Base-by-base conservation (phyloP, 805 yeast genomes). In the Saturnispora serradocipensis region DNA sequence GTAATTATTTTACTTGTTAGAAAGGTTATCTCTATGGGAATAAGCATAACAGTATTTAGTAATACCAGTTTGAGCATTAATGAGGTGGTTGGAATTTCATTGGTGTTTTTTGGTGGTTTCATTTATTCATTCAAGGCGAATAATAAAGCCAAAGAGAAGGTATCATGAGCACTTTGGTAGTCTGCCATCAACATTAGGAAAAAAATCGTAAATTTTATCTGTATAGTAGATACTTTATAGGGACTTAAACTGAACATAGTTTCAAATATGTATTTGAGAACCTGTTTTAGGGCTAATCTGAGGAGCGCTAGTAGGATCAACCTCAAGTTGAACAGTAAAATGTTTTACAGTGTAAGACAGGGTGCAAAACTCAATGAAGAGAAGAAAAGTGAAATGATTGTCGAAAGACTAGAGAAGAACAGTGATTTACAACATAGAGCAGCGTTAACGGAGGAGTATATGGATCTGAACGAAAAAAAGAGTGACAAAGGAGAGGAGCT, bases 1-100 rank as follows among this genome's bases (percentile, higher is more conserved):
- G 74, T 82, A 0, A 76, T 86, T 11, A 76, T 81, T 0, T 67
- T 85, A 25, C 69, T 82, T 35, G 63, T 84, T 10, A 72, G 93
- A 46, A 82, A 84, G 63, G 77, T 84, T 53, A 63, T 74, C 9
- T 81, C 87, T 51, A 66, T 86, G 53, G 48, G 79, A 35, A 56
- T 86, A 22, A 81, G 88, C 52, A 70, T 82, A 51, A 58, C 66
- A 35, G 42, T 81, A 3, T 84, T 82, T 63, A 75, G 74, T 20
- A 78, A 74, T 58, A 54, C 58, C 1, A 20, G 32, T 2, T 58
- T 83, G 48, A 60, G 67, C 30, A 6, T 55, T 24, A 56, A 71
- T 43, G 75, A 74, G 48, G 59, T 66, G 13, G 2, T 43, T 70
- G 4, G 89, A 89, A 1, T 73, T 79, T 2, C 54, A 58, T 0